phyloP scores from a whole-genome alignment of 768 basidiomycete species.

The Psilocybe cubensis region DNA sequence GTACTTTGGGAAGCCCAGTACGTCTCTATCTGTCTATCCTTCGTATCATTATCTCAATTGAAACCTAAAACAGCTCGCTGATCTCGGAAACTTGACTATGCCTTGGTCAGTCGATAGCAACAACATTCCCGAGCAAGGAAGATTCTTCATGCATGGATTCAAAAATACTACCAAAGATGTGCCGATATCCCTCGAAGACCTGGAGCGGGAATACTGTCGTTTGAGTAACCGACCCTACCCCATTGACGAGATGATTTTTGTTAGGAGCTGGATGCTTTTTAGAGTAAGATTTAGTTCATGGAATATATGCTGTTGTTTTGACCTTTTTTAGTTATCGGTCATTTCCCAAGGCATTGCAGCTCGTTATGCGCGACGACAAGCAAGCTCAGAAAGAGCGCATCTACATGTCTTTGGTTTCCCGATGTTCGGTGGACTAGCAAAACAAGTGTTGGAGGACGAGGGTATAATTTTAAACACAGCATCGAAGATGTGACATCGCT shows the following conservation, averaged over 20 bases:
- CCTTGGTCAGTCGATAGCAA: constrained; percentile 70
- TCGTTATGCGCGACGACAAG: constrained; percentile 81
- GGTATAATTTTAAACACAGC: constrained; percentile 37
- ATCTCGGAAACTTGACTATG: constrained; percentile 88
- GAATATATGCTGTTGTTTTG: background rate
- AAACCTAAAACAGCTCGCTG: constrained; percentile 62
- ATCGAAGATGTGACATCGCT: constrained; percentile 33
- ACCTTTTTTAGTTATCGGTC: constrained; percentile 54
- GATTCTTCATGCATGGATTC: constrained; percentile 52
- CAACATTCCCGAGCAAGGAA: constrained; percentile 33
- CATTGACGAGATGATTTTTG: constrained; percentile 78
- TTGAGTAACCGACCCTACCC: constrained; percentile 72
- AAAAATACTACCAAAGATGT: constrained; percentile 60
- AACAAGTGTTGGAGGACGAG: constrained; percentile 56
- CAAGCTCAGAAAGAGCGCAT: constrained; percentile 81
- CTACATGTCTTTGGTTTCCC: constrained; percentile 52
- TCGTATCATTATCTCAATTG: background rate
- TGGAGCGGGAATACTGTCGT: constrained; percentile 84
- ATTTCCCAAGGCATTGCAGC: constrained; percentile 93
- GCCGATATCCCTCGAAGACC: constrained; percentile 67
- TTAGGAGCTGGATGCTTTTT: constrained; percentile 85
- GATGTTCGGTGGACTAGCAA: constrained; percentile 66
- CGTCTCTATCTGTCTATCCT: constrained; percentile 23
- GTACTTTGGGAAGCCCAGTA: constrained; percentile 91
- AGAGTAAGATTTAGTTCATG: constrained; percentile 56